Evolutionary conservation across 2,329 filamentous ascomycete genomes (phyloP).

Genomic region (Talaromyces atroroseus): DNA sequence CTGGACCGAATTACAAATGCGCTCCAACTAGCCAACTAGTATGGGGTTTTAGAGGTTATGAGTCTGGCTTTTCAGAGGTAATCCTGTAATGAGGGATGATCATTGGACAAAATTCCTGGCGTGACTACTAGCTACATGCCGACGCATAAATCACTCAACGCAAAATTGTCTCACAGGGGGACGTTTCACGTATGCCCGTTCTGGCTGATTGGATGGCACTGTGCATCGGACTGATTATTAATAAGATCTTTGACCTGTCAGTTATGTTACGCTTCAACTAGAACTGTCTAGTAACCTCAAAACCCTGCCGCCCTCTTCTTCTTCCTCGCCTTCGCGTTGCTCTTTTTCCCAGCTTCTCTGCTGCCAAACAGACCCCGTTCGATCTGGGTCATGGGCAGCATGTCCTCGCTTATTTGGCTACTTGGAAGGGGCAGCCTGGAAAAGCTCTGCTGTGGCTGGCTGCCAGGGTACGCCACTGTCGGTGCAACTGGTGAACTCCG

Average conservation of each 20-base stretch:
- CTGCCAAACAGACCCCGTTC: constrained; percentile 36
- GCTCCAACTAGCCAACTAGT: not conserved
- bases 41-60: not conserved
- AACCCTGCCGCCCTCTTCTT: constrained; percentile 39
- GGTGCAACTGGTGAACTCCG: constrained; percentile 23
- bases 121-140: too few species aligned
- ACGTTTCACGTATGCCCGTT: not conserved
- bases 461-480: constrained; percentile 26
- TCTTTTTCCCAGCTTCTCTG: constrained; percentile 26
- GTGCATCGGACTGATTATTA: not conserved
- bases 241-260: too few species aligned
- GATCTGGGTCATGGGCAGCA: constrained; percentile 36
- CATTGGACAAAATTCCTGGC: not conserved
- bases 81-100: not conserved
- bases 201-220: too few species aligned
- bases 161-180: constrained; percentile 3
- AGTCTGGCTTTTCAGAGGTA: not conserved
- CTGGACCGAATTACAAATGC: not conserved
- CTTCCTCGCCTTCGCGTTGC: constrained; percentile 28
- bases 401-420: constrained; percentile 24
- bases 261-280: not conserved
- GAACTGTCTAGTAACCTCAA: constrained; percentile 17
- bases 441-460: constrained; percentile 25
- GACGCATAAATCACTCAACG: constrained; percentile 5
- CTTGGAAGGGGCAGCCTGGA: constrained; percentile 12